These are phyloP conservation scores for Aureobasidium lini DNA, from an alignment of 2,329 filamentous ascomycete species.

Conservation along the genomic window DNA sequence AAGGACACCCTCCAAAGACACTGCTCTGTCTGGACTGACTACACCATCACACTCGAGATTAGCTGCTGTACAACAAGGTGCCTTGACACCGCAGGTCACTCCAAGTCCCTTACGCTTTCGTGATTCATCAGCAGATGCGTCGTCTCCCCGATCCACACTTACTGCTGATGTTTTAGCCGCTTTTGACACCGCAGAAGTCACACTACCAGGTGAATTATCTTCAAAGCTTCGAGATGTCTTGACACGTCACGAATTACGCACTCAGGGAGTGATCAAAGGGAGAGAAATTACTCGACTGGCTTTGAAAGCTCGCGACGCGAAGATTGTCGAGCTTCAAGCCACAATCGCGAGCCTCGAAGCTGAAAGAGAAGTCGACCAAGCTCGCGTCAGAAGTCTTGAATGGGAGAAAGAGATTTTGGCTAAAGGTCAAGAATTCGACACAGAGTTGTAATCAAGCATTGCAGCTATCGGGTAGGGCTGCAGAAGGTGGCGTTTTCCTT, in stretches of 20 bases:
- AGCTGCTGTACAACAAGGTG: not conserved
- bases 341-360: conserved; percentile 52
- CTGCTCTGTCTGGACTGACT: conserved; percentile 16
- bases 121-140: conserved; percentile 13
- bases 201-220: conserved; percentile 26
- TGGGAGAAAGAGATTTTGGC: not conserved
- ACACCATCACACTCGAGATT: not conserved
- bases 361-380: conserved; percentile 40
- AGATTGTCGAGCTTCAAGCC: conserved; percentile 59
- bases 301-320: conserved; percentile 56
- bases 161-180: conserved; percentile 14
- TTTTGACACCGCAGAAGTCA: conserved; percentile 15
- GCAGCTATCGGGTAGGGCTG: conserved; percentile 7
- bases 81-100: conserved; percentile 22
- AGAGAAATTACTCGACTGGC: conserved; percentile 58
- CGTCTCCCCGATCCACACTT: conserved; percentile 1
- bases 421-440: not conserved
- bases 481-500: conserved; percentile 9
- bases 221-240: conserved; percentile 40
- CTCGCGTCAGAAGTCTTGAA: not conserved
- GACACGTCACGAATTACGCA: conserved; percentile 49
- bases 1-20: conserved; percentile 3
- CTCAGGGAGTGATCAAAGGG: conserved; percentile 55
- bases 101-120: conserved; percentile 29
- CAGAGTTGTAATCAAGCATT: conserved; percentile 4